phyloP scores from a whole-genome alignment of 345 rosid species.

The Citrus sp. region DNA sequence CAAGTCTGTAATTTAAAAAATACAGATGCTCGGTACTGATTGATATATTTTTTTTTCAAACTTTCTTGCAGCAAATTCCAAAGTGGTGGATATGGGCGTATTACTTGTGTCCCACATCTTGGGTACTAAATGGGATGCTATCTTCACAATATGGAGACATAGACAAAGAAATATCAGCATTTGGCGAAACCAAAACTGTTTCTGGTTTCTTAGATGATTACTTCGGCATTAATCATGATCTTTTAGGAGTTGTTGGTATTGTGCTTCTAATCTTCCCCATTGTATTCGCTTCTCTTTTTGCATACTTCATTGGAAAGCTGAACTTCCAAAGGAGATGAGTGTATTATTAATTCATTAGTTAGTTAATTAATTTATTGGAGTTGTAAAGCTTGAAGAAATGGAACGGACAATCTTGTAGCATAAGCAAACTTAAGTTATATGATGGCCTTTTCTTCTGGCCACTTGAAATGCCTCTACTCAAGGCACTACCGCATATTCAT shows the following conservation, averaged over 20 bases:
- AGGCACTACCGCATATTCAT: conserved; percentile 28
- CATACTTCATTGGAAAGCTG: conserved; percentile 25
- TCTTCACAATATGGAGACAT: conserved; percentile 27
- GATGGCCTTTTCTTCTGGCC: conserved; percentile 38
- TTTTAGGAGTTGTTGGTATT: conserved; percentile 26
- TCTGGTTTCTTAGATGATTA: conserved; percentile 20
- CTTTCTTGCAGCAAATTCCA: conserved; percentile 26
- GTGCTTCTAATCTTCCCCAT: conserved; percentile 22
- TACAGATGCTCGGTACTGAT: too few species aligned
- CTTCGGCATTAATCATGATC: conserved; percentile 24
- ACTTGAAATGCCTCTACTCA: conserved; percentile 42
- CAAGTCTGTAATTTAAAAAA: too few species aligned
- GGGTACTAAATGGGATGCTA: conserved; percentile 33
- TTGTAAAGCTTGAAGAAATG: too few species aligned
- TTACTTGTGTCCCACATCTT: conserved; percentile 33
- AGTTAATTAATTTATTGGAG: too few species aligned
- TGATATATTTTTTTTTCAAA: background rate
- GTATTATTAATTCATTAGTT: too few species aligned
- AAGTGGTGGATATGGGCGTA: conserved; percentile 42
- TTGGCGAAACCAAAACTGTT: conserved; percentile 9
- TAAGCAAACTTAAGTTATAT: too few species aligned
- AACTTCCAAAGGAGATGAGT: conserved; percentile 30
- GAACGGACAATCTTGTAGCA: too few species aligned
- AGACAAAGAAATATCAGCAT: background rate
- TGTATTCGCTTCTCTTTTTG: conserved; percentile 26